Percentiles rank a stretch among this genome's conserved stretches.
Conservation (phyloP, 495 filamentous ascomycete genomes). For the Talaromyces nanjingensis region DNA sequence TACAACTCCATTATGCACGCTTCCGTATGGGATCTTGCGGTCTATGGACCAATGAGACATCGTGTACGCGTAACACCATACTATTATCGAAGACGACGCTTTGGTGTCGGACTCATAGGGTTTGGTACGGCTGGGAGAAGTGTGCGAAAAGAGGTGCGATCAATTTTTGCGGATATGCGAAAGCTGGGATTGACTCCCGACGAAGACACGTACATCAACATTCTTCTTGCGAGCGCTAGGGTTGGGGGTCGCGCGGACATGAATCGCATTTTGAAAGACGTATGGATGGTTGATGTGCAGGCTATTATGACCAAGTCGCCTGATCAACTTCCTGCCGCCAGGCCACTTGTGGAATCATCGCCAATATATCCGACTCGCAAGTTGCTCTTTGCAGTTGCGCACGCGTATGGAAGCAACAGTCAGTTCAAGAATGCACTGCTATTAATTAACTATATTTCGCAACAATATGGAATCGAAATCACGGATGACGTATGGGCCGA, state of each 20-base stretch:
- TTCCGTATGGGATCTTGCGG: conserved; percentile 34
- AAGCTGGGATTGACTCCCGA: conserved; percentile 36
- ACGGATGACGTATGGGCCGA: conserved; percentile 45
- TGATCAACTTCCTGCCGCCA: conserved; percentile 20
- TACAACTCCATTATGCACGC: conserved; percentile 53
- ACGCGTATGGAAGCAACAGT: conserved; percentile 51
- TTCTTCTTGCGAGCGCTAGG: conserved; percentile 50
- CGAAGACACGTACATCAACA: conserved; percentile 47
- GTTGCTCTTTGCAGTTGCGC: conserved; percentile 52
- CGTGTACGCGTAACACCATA: conserved; percentile 33
- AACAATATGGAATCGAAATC: conserved; percentile 46
- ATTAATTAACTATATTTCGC: conserved; percentile 49
- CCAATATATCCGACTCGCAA: conserved; percentile 46
- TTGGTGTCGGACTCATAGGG: conserved; percentile 21
- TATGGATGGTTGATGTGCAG: conserved; percentile 55
- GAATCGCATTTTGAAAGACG: conserved; percentile 39
- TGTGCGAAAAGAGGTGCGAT: conserved; percentile 26
- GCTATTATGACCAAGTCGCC: conserved; percentile 21
- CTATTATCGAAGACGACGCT: conserved; percentile 23
- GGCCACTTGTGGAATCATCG: conserved; percentile 33
- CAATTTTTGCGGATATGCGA: conserved; percentile 46
- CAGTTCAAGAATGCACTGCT: conserved; percentile 46
- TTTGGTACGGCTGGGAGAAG: conserved; percentile 26
- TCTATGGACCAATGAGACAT: conserved; percentile 29
- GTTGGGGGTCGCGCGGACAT: conserved; percentile 46